A percentile compares a stretch with the other conserved stretches of the same genome.
These are phyloP conservation scores for Tulasnella sp. DNA, from an alignment of 768 basidiomycete genomes.

Conservation along the genomic window DNA sequence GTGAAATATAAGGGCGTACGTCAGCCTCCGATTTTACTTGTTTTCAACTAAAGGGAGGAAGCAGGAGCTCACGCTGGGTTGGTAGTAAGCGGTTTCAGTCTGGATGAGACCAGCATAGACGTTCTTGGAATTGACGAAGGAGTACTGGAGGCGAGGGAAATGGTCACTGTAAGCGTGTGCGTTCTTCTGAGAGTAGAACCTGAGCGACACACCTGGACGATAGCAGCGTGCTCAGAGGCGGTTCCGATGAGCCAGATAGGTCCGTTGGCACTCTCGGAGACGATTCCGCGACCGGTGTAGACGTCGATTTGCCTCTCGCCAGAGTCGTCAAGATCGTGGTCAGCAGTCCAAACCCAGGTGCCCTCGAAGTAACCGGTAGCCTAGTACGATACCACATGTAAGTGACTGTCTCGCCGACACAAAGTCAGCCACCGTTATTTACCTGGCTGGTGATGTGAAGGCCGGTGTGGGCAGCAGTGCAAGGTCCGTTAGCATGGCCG, in stretches of 20 bases:
- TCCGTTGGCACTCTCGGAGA: slow-evolving; percentile 57
- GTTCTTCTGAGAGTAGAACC: not conserved
- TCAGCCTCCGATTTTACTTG: not conserved
- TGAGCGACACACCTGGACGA: slow-evolving; percentile 26
- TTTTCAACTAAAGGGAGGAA: not conserved
- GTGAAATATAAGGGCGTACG: not conserved
- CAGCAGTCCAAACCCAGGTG: slow-evolving; percentile 64
- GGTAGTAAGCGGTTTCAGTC: slow-evolving; percentile 45
- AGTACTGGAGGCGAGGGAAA: slow-evolving; percentile 50
- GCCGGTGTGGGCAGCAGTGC: slow-evolving; percentile 57
- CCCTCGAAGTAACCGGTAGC: slow-evolving; percentile 12
- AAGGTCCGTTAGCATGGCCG: slow-evolving; percentile 28
- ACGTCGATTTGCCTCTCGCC: slow-evolving; percentile 42
- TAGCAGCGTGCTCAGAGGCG: slow-evolving; percentile 34
- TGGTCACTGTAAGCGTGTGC: not conserved
- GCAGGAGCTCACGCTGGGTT: not conserved
- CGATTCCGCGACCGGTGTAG: slow-evolving; percentile 60
- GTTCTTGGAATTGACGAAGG: slow-evolving; percentile 49
- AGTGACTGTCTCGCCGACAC: not conserved
- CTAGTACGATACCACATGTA: not conserved
- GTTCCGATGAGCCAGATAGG: slow-evolving; percentile 82
- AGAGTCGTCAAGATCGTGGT: slow-evolving; percentile 63
- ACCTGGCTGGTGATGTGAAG: slow-evolving; percentile 46
- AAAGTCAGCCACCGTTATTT: slow-evolving; percentile 30
- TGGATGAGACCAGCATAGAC: slow-evolving; percentile 69